Evolutionary conservation across 2,329 filamentous ascomycete genomes (phyloP).

Genomic region (Fusarium sp.): DNA sequence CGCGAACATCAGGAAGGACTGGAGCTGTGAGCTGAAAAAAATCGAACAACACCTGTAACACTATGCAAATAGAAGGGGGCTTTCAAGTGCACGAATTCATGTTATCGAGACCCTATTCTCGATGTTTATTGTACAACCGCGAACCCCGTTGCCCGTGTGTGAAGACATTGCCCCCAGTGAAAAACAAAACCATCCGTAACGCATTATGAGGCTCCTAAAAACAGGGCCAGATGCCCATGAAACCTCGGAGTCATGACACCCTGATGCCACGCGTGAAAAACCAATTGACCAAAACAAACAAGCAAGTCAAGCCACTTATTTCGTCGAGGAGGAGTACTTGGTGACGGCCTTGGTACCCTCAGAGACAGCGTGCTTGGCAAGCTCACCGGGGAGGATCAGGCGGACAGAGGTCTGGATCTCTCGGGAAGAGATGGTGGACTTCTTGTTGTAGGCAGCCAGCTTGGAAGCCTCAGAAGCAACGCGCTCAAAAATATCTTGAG

Average conservation of each 20-base stretch:
- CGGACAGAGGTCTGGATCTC: conserved; percentile 99
- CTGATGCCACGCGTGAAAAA: conserved; percentile 62
- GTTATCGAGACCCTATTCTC: conserved; percentile 67
- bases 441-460: conserved; percentile 99
- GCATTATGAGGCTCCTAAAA: conserved; percentile 69
- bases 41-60: not conserved
- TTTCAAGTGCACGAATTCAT: conserved; percentile 69
- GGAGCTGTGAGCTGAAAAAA: not conserved
- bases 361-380: conserved; percentile 99
- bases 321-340: conserved; percentile 99
- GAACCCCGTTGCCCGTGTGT: conserved; percentile 72
- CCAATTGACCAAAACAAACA: conserved; percentile 67
- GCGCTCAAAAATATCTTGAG: conserved; percentile 97
- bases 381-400: conserved; percentile 96
- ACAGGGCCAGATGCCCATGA: conserved; percentile 49
- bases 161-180: conserved; percentile 72
- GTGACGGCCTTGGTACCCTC: conserved; percentile 99
- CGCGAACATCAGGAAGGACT: not conserved
- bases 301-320: conserved; percentile 74
- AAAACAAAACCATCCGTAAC: conserved; percentile 75
- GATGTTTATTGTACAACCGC: conserved; percentile 76
- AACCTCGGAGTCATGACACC: conserved; percentile 65
- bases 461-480: conserved; percentile 98
- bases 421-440: conserved; percentile 98
- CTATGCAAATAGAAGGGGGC: conserved; percentile 18